Percentiles rank a stretch among this genome's conserved stretches.
phyloP scores from a whole-genome alignment of 2,329 filamentous ascomycete species.

The Epichloe elymi region DNA sequence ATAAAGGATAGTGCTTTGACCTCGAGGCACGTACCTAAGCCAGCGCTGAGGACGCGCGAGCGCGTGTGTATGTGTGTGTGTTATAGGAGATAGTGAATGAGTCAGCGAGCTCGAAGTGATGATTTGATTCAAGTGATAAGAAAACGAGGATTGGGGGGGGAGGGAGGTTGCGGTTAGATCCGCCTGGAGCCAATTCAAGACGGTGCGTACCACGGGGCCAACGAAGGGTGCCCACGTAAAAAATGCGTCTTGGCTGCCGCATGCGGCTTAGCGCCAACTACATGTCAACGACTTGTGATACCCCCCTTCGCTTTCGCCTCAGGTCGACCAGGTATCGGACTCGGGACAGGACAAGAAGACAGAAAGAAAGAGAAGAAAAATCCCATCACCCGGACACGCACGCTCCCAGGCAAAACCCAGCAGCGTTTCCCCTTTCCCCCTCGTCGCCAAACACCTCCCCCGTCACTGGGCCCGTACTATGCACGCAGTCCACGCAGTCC shows the following conservation, averaged over 20 bases:
- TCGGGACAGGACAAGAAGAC: neutral
- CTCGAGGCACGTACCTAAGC: too few relatives aligned
- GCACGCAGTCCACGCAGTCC: neutral
- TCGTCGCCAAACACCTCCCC: neutral
- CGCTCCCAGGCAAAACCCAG: neutral
- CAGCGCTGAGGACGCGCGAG: too few relatives aligned
- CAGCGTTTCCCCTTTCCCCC: neutral
- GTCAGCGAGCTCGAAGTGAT: too few relatives aligned
- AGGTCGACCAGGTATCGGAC: too few relatives aligned
- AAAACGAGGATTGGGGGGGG: neutral
- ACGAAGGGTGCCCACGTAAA: neutral
- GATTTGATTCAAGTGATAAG: too few relatives aligned
- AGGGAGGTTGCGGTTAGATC: neutral
- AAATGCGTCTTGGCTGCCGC: slow-evolving; percentile 19
- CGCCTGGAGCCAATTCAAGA: neutral
- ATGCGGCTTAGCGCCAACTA: slow-evolving; percentile 15
- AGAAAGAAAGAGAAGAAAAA: neutral
- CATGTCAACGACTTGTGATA: neutral
- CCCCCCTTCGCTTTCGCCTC: too few relatives aligned
- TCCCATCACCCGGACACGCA: neutral
- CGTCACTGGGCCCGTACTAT: slow-evolving; percentile 2
- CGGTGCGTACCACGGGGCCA: neutral
- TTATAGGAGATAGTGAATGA: too few relatives aligned
- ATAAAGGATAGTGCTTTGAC: too few relatives aligned
- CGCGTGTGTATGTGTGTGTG: too few relatives aligned